phyloP scores from a whole-genome alignment of 2,329 filamentous ascomycete species.

The Metarhizium brunneum region DNA sequence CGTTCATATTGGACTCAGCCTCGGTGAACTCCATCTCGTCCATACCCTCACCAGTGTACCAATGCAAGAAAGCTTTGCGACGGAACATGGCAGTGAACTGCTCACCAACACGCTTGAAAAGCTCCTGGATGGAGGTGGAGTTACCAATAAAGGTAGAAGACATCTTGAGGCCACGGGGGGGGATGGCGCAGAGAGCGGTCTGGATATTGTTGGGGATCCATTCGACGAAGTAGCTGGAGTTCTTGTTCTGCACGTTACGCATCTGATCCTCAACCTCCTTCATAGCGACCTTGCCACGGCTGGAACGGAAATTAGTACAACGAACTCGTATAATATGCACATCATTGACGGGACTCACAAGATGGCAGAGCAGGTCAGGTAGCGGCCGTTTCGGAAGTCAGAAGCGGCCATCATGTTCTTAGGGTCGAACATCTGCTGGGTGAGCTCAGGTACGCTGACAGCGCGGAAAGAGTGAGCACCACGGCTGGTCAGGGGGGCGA shows the following conservation, averaged over 20 bases:
- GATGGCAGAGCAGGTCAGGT: conserved; percentile 98
- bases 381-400: conserved; percentile 99
- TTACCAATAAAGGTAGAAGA: conserved; percentile 98
- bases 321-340: too few species aligned
- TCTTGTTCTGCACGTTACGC: conserved; percentile 99
- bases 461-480: conserved; percentile 90
- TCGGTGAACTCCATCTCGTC: conserved; percentile 99
- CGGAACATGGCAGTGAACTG: conserved; percentile 99
- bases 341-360: conserved; percentile 52
- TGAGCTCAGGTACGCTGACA: conserved; percentile 94
- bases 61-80: conserved; percentile 99
- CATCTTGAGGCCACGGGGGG: conserved; percentile 97
- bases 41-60: conserved; percentile 99
- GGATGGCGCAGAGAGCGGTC: conserved; percentile 97
- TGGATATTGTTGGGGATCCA: conserved; percentile 99
- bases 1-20: conserved; percentile 99
- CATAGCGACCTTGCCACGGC: conserved; percentile 99
- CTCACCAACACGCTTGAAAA: conserved; percentile 99
- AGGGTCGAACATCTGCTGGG: conserved; percentile 99
- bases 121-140: conserved; percentile 99
- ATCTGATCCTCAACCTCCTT: conserved; percentile 99
- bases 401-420: conserved; percentile 99
- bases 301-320: conserved; percentile 8
- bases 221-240: conserved; percentile 98
- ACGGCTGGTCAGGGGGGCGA: conserved; percentile 89